These are phyloP conservation scores for Mycena vitilis DNA, from an alignment of 768 basidiomycete species.

Conservation along the genomic window DNA sequence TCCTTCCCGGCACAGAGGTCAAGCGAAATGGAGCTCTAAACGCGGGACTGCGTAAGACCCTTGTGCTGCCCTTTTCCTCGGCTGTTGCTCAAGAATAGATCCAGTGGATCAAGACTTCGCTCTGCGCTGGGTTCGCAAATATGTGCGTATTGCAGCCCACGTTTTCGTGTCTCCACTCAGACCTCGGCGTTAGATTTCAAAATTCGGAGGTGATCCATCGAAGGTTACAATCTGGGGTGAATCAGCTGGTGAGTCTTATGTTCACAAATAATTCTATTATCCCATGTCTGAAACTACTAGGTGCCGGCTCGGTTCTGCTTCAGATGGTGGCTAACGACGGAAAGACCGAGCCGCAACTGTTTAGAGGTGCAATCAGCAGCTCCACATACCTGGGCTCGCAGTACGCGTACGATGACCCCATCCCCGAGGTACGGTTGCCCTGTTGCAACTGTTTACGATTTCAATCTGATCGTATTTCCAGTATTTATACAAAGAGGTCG, in stretches of 20 bases:
- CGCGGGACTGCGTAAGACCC: slow-evolving; percentile 42
- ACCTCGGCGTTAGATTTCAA: slow-evolving; percentile 1
- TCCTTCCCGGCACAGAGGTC: slow-evolving; percentile 42
- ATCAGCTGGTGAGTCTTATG: slow-evolving; percentile 33
- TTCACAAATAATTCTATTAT: background rate
- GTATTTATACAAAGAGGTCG: slow-evolving; percentile 4
- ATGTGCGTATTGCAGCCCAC: slow-evolving; percentile 31
- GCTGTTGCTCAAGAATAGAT: background rate
- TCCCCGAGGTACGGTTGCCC: slow-evolving; percentile 12
- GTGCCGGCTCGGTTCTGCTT: slow-evolving; percentile 48
- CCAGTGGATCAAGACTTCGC: slow-evolving; percentile 46
- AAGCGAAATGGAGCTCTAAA: slow-evolving; percentile 43
- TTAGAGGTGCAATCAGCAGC: slow-evolving; percentile 44
- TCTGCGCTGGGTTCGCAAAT: slow-evolving; percentile 43
- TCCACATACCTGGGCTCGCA: slow-evolving; percentile 45
- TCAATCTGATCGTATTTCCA: background rate
- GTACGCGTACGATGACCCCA: slow-evolving; percentile 42
- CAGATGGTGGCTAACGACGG: slow-evolving; percentile 46
- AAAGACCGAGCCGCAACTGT: slow-evolving; percentile 43
- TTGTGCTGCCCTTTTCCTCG: background rate
- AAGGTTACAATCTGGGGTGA: slow-evolving; percentile 45
- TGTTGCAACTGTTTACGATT: background rate
- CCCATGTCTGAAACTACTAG: slow-evolving; percentile 20
- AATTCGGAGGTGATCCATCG: slow-evolving; percentile 34
- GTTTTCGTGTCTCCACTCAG: background rate